Base-by-base conservation (phyloP, 2,329 filamentous ascomycete genomes). In the Colletotrichum acutatum region DNA sequence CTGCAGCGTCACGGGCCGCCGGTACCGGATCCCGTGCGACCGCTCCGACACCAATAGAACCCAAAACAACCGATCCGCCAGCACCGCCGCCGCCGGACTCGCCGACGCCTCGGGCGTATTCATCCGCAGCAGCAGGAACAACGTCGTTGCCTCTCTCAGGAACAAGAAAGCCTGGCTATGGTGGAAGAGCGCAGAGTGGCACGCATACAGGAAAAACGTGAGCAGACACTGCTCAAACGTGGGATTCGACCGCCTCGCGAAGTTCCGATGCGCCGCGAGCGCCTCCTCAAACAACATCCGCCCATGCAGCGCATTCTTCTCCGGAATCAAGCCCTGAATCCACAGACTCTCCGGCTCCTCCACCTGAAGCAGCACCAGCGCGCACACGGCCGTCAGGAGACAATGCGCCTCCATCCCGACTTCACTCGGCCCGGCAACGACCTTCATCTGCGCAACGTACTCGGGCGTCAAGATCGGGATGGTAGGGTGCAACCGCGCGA, bases 181-280 rank as follows among this genome's bases (percentile, higher is more conserved):
- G 64, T 85, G 84, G 5, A 82, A 83, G 6, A 85, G 76, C 12
- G 80, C 78, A 1, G 83, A 82, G 59, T 86, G 83, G 56, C 84
- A 85, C 4, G 84, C 83, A 64, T 86, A 86, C 22, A 86, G 79
- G 62, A 86, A 85, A 74, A 86, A 86, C 1, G 81, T 80, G 12
- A 85, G 76, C 5, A 86, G 78, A 14, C 84, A 83, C 42, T 81
- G 79, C 53, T 85, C 81, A 11, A 86, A 77, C 3, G 78, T 81
- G 0, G 84, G 83, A 5, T 79, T 82, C 14, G 81, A 79, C 32
- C 78, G 78, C 3, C 81, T 77, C 0, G 79, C 79, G 0, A 83
- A 76, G 34, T 78, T 75, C 49, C 83, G 80, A 58, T 85, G 80
- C 0, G 80, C 77, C 0, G 79, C 77, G 56, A 83, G 75, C 0